Conservation (phyloP, 352 stramenopile genomes). For the Phytopythium oedochilum region DNA sequence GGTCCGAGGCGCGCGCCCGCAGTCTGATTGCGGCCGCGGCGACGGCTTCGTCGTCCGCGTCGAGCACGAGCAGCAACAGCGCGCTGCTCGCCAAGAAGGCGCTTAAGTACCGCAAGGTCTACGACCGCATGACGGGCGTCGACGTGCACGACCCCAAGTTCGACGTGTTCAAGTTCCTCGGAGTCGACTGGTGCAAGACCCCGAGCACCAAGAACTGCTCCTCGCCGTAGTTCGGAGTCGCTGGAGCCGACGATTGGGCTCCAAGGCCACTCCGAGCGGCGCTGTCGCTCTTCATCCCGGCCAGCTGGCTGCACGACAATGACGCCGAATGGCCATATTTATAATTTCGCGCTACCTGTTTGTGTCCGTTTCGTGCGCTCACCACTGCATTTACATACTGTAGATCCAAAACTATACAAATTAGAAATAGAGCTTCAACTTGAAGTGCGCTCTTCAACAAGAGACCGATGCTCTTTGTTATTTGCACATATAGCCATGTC, state of each 20-base stretch:
- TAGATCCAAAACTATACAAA: neutral
- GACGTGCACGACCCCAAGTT: constrained; percentile 47
- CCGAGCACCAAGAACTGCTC: constrained; percentile 8
- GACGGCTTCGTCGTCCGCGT: constrained; percentile 6
- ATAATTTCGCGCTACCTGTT: no score
- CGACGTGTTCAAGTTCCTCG: constrained; percentile 47
- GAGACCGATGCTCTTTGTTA: no score
- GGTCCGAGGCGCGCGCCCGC: constrained; percentile 21
- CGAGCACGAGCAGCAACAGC: constrained; percentile 18
- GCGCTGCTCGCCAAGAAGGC: constrained; percentile 43
- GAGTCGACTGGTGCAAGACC: constrained; percentile 44
- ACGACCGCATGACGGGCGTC: constrained; percentile 31
- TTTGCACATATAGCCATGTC: neutral
- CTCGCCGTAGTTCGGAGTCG: constrained; percentile 3
- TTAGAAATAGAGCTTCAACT: neutral
- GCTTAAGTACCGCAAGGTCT: constrained; percentile 52
- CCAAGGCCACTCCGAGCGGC: no score
- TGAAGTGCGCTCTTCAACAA: no score
- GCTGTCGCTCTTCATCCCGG: no score
- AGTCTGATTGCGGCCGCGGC: constrained; percentile 27
- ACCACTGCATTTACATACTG: neutral
- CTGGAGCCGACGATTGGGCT: no score
- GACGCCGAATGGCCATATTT: no score
- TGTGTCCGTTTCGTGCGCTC: neutral
- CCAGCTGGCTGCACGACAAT: no score